Evolutionary conservation across 2,329 filamentous ascomycete species (phyloP), one percentile per base, ranked within the genome.

Genomic region (Metarhizium brunneum): DNA sequence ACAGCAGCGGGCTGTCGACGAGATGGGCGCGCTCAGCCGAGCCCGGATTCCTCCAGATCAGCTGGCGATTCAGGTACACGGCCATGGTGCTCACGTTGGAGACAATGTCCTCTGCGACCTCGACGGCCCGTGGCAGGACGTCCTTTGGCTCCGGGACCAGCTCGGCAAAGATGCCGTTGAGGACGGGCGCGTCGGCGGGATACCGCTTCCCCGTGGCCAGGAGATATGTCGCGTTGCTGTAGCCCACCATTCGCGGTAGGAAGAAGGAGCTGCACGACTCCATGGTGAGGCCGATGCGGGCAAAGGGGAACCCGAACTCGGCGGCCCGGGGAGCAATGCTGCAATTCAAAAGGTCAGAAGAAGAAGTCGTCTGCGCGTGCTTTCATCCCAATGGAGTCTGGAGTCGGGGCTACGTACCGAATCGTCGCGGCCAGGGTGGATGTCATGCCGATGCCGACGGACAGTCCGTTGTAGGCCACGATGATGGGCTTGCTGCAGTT

Each of bases 401-500:
- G 42, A 11, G 25, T 4, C 25, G 25, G 25, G 25, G 1, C 25
- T 25, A 52, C 47, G 25, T 52, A 52, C 58, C 57, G 54, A 8
- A 60, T 62, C 1, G 58, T 47, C 8, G 54, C 56, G 2, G 58
- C 55, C 0, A 62, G 50, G 3, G 55, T 61, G 13, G 56, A 58
- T 2, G 59, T 62, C 8, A 58, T 54, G 20, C 58, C 59, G 4
- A 62, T 57, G 20, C 59, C 60, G 5, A 59, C 58, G 0, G 58
- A 50, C 3, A 56, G 51, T 4, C 59, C 59, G n/a, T 62, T 60
- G 5, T 60, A 53, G 8, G 58, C 59, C 11, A 57, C 60, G 16
- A 62, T 57, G 10, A 59, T 51, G 16, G 60, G 60, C 49, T 60
- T 62, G 52, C 48, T 54, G 52, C 57, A 62, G 25, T 56, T 54